These are phyloP conservation scores for Tetrastigma voinierianum DNA, from an alignment of 164 flowering plant genomes.

Conservation along the genomic window DNA sequence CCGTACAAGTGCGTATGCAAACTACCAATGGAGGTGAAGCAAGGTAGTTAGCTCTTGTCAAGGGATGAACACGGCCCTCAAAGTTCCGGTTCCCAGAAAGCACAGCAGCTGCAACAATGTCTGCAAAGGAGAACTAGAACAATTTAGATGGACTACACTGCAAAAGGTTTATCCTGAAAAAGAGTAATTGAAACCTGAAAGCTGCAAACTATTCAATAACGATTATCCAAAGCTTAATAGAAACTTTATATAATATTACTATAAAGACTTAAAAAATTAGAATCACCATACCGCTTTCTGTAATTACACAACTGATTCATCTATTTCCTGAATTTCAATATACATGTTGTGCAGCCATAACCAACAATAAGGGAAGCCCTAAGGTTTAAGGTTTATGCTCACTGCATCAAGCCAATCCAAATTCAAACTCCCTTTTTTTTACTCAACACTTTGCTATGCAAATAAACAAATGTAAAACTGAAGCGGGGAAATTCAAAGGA, in stretches of 20 bases:
- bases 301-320: constrained; percentile 80
- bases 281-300: constrained; percentile 68
- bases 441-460: too few species aligned
- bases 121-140: constrained; percentile 36
- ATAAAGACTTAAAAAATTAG: neutral
- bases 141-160: neutral
- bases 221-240: neutral
- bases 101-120: constrained; percentile 88
- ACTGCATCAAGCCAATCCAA: constrained; percentile 40
- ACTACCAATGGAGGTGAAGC: constrained; percentile 97
- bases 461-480: neutral
- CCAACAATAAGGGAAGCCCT: constrained; percentile 91
- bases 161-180: neutral
- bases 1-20: constrained; percentile 99
- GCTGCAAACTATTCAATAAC: neutral
- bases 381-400: constrained; percentile 68
- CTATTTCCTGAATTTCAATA: constrained; percentile 89
- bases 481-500: neutral
- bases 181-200: neutral
- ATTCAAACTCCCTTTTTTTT: neutral
- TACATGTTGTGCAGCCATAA: constrained; percentile 94
- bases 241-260: neutral
- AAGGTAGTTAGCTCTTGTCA: constrained; percentile 93
- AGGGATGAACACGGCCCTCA: constrained; percentile 91
- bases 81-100: constrained; percentile 91